These are phyloP conservation scores for Citrus inodora DNA, from an alignment of 345 rosid genomes.

Conservation along the genomic window DNA sequence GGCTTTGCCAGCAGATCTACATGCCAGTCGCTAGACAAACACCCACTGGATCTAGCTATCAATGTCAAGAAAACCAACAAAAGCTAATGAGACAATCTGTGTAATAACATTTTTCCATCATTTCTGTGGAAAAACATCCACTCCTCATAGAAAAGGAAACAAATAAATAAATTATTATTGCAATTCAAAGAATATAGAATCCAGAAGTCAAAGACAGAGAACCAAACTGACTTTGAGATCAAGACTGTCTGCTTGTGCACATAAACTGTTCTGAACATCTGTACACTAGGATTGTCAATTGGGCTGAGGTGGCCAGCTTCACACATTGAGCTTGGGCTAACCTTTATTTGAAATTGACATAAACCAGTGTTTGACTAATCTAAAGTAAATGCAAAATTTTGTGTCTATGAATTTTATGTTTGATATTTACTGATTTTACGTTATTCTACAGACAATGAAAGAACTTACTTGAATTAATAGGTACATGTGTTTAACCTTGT, in stretches of 20 bases:
- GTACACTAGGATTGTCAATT: neutral
- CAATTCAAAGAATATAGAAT: neutral
- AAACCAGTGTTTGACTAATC: neutral
- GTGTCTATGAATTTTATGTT: neutral
- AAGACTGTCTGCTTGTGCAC: neutral
- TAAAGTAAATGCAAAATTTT: neutral
- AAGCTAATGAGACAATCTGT: neutral
- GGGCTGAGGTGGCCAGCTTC: neutral
- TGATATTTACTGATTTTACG: neutral
- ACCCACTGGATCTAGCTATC: slow-evolving; percentile 2
- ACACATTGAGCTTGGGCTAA: neutral
- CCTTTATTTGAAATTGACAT: slow-evolving; percentile 2
- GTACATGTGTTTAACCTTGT: neutral
- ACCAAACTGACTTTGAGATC: neutral
- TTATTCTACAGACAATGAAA: neutral
- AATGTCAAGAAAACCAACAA: slow-evolving; percentile 1
- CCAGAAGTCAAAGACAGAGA: neutral
- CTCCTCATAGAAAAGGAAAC: neutral
- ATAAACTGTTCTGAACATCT: neutral
- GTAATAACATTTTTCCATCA: neutral
- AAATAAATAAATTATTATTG: neutral
- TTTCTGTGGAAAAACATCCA: neutral
- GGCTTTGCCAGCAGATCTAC: slow-evolving; percentile 1
- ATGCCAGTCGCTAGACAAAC: slow-evolving; percentile 3
- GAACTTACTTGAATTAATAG: neutral